These are phyloP conservation scores for Tuber magnatum DNA, from an alignment of 495 filamentous ascomycete species.

Conservation along the genomic window DNA sequence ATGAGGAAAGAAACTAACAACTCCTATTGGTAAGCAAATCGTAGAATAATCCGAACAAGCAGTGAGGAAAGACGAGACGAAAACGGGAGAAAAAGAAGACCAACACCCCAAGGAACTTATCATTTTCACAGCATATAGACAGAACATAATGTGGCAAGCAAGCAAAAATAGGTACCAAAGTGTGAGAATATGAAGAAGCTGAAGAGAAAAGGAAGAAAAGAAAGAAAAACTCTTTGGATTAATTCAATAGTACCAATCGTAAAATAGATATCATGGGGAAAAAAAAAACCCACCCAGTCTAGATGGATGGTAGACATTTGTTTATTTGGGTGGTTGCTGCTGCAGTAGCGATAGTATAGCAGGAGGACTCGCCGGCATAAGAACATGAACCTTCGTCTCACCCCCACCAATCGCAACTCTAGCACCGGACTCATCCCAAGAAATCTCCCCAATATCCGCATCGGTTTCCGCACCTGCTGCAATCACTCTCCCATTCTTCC, in stretches of 20 bases:
- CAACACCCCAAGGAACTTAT: neutral
- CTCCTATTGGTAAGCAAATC: neutral
- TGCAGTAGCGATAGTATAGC: neutral
- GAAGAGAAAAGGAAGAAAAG: neutral
- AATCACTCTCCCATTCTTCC: conserved; percentile 28
- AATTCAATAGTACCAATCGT: conserved; percentile 1
- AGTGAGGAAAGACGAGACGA: neutral
- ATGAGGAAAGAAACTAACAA: neutral
- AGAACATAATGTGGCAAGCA: neutral
- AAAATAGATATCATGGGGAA: conserved; percentile 8
- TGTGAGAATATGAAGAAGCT: neutral
- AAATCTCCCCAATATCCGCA: conserved; percentile 31
- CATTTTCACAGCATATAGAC: neutral
- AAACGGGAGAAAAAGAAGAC: neutral
- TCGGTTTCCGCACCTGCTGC: conserved; percentile 13
- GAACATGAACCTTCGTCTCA: conserved; percentile 33
- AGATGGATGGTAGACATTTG: conserved; percentile 15
- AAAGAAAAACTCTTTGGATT: neutral
- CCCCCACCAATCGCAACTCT: conserved; percentile 36
- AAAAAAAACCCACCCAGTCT: conserved; percentile 12
- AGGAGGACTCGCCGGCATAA: neutral
- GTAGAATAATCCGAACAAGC: neutral
- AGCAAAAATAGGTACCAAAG: neutral
- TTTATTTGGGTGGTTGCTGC: neutral
- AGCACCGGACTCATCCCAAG: conserved; percentile 34